Base-by-base conservation (phyloP, 2,329 filamentous ascomycete species). In the Chrysoporthe deuterocubensis region DNA sequence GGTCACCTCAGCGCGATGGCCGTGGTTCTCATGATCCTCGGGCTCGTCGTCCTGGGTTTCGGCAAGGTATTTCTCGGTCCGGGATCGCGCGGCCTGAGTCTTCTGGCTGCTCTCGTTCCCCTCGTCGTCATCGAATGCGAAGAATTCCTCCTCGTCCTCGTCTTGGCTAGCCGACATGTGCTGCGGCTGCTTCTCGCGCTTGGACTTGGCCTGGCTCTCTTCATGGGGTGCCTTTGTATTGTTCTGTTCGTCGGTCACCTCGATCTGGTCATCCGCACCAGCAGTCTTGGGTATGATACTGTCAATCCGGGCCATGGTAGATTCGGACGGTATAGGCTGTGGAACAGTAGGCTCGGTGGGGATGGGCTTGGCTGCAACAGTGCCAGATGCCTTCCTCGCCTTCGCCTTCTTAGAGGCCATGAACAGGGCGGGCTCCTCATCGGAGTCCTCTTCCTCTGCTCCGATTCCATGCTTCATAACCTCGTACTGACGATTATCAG, bases 391-490 rank as follows among this genome's bases (percentile, higher is more conserved):
- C 11, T 40, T 57, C 40, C 40, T 43, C 37, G 32, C 21, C n/a
- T 60, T 67, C 57, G 59, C 54, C 66, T 68, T 70, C 66, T 65
- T 70, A 6, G 68, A 68, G 26, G 64, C 54, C 67, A 70, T 70
- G 52, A 70, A 66, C 0, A 70, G 42, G 9, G 62, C 52, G 42
- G 64, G 48, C 11, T 70, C 68, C 1, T 70, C 68, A 1, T 70
- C 68, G 2, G 68, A 69, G n/a, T 61, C 61, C 5, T 65, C 68
- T 13, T 62, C 48, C 18, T 68, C 62, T 11, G 46, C 40, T 34
- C 48, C 44, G 14, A 26, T 44, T 7, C 43, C 21, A 14, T 58
- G 48, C n/a, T 48, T 32, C 26, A 43, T 54, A 43, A 14, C 34
- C 57, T 58, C 40, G 16, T 46, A 21, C 57, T 64, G 34, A 8